Conservation (phyloP, 2,329 filamentous ascomycete genomes). For the Penicillium sp. region DNA sequence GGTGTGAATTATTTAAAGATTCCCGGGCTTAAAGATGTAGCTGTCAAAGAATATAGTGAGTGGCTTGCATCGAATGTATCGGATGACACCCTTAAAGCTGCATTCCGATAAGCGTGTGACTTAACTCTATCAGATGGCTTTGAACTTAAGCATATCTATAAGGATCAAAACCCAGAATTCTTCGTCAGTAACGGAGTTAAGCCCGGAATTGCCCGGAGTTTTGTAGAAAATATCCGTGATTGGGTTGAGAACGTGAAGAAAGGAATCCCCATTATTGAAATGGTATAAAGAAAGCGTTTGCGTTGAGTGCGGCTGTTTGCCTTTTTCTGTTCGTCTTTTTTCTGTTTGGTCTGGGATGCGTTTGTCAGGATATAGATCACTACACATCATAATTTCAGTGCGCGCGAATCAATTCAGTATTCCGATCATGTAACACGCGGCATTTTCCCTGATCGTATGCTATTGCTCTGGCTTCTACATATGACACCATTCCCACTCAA, state of each 20-base stretch:
- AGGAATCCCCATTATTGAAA: constrained; percentile 7
- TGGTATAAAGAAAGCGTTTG: constrained; percentile 1
- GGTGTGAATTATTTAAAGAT: constrained; percentile 5
- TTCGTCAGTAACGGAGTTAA: no score
- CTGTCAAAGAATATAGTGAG: constrained; percentile 18
- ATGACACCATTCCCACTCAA: no score
- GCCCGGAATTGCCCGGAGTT: constrained; percentile 15
- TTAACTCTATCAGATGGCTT: constrained; percentile 15
- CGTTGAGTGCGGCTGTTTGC: no score
- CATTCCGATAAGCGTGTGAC: constrained; percentile 14
- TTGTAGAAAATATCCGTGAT: constrained; percentile 16
- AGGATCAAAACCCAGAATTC: constrained; percentile 17
- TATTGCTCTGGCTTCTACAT: no score
- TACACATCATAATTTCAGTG: no score
- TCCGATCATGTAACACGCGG: no score
- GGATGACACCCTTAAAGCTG: constrained; percentile 7
- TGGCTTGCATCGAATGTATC: constrained; percentile 15
- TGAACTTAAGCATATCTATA: constrained; percentile 15
- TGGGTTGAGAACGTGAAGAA: constrained; percentile 17
- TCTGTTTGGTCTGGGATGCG: no score
- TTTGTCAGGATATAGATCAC: no score
- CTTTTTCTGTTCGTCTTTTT: no score
- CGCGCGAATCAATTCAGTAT: no score
- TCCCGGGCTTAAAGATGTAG: constrained; percentile 13
- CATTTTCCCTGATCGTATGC: no score